Conservation (phyloP, 139 green algal genomes). For the Chlamydomonas schloesseri region DNA sequence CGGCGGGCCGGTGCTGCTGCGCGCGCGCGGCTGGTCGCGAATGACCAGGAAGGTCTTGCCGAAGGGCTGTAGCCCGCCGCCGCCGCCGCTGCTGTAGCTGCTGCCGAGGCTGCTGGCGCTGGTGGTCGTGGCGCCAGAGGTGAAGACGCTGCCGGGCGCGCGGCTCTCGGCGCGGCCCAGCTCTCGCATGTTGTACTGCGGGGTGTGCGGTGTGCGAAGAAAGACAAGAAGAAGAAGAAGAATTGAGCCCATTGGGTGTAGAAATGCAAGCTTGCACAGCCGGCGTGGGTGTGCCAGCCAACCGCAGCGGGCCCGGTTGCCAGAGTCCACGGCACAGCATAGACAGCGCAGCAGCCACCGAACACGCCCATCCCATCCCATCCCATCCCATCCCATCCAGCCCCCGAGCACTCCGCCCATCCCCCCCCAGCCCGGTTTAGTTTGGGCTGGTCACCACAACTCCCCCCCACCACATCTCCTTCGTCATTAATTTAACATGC, state of each 20-base stretch:
- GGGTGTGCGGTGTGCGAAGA: not conserved
- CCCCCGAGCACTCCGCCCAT: not conserved
- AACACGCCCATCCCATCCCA: too few relatives aligned
- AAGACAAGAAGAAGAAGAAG: too few relatives aligned
- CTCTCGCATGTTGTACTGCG: constrained; percentile 27
- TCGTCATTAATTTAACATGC: too few relatives aligned
- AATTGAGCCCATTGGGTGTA: too few relatives aligned
- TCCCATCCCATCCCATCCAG: not conserved
- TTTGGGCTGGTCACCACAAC: not conserved
- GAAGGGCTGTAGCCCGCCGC: too few relatives aligned
- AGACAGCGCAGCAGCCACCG: too few relatives aligned
- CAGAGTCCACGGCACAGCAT: too few relatives aligned
- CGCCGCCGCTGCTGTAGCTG: too few relatives aligned
- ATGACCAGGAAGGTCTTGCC: not conserved
- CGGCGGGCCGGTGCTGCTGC: not conserved
- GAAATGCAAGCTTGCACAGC: too few relatives aligned
- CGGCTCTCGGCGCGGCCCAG: constrained; percentile 3
- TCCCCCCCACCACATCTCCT: not conserved
- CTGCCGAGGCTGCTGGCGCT: not conserved
- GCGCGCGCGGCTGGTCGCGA: not conserved
- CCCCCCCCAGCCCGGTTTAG: not conserved
- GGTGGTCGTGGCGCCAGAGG: not conserved
- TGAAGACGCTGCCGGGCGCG: not conserved
- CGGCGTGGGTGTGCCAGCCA: too few relatives aligned
- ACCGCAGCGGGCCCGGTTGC: too few relatives aligned